A percentile compares a stretch with the other conserved stretches of the same genome.
phyloP scores from a whole-genome alignment of 345 rosid genomes.

The Citrus hindsii region DNA sequence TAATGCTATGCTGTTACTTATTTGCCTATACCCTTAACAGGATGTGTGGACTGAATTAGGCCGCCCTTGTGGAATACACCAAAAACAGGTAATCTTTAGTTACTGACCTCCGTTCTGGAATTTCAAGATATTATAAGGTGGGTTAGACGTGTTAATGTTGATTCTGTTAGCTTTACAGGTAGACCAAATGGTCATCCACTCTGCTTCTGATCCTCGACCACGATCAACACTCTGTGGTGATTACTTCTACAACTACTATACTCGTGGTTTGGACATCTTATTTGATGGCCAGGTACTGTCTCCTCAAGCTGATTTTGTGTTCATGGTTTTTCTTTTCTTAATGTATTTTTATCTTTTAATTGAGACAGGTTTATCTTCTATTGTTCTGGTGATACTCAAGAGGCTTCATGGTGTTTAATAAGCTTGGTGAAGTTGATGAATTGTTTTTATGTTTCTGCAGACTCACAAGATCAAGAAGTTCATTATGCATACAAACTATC shows the following conservation, averaged over 20 bases:
- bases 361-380: neutral
- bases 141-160: conserved; percentile 7
- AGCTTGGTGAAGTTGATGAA: conserved; percentile 10
- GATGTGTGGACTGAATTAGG: conserved; percentile 99
- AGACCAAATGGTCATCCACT: conserved; percentile 98
- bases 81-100: conserved; percentile 67
- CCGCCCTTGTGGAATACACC: conserved; percentile 96
- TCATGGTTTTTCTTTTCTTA: neutral
- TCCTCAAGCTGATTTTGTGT: neutral
- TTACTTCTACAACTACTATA: conserved; percentile 90
- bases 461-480: conserved; percentile 91
- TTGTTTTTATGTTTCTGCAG: conserved; percentile 42
- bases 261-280: conserved; percentile 94
- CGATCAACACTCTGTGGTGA: conserved; percentile 85
- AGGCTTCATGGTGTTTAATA: neutral
- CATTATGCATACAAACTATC: conserved; percentile 92
- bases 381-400: neutral
- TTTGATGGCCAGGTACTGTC: conserved; percentile 88
- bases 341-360: neutral
- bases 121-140: neutral
- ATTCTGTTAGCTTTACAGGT: conserved; percentile 47
- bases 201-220: conserved; percentile 84
- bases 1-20: neutral
- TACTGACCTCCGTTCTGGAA: neutral
- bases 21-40: conserved; percentile 33